phyloP scores from a whole-genome alignment of 2,329 filamentous ascomycete species.

The Ceratocystiopsis brevicomis region DNA sequence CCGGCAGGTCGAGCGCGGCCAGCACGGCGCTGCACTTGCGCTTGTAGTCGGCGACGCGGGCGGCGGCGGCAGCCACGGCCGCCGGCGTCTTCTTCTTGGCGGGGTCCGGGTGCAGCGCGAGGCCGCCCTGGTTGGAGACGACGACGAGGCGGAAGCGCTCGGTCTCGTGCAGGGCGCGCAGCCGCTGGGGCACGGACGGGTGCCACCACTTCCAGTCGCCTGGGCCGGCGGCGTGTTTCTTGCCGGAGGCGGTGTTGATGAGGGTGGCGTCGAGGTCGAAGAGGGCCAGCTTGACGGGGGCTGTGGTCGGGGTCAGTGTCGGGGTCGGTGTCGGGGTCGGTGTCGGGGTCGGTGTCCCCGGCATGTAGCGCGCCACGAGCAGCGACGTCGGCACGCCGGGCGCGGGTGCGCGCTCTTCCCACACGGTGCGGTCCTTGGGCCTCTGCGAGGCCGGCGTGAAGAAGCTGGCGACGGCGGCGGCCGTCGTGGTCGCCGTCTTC shows the following conservation, averaged over 20 bases:
- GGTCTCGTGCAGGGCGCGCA: constrained; percentile 51
- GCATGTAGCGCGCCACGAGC: constrained; percentile 22
- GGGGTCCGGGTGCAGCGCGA: constrained; percentile 49
- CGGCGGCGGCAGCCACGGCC: constrained; percentile 16
- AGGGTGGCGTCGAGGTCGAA: constrained; percentile 60
- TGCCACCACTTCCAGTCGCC: constrained; percentile 95
- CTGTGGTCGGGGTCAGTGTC: no score
- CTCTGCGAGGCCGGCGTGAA: constrained; percentile 80
- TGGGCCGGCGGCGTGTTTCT: constrained; percentile 50
- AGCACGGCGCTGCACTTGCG: constrained; percentile 55
- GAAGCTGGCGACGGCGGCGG: constrained; percentile 55
- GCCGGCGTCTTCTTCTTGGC: constrained; percentile 25
- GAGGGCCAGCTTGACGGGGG: neutral
- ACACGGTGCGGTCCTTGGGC: constrained; percentile 53
- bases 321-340: no score
- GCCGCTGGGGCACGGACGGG: constrained; percentile 41
- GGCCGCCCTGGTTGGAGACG: constrained; percentile 74
- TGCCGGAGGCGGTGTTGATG: constrained; percentile 62
- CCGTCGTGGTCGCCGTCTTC: neutral
- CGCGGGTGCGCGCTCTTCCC: constrained; percentile 43
- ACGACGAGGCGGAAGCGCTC: constrained; percentile 47
- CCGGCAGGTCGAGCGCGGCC: constrained; percentile 51
- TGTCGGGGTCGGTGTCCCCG: no score
- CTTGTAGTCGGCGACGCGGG: constrained; percentile 64
- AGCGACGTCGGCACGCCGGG: constrained; percentile 36